Evolutionary conservation across 225 moss, liverwort and hornwort species (phyloP).

Genomic region (Straminergon stramineum): DNA sequence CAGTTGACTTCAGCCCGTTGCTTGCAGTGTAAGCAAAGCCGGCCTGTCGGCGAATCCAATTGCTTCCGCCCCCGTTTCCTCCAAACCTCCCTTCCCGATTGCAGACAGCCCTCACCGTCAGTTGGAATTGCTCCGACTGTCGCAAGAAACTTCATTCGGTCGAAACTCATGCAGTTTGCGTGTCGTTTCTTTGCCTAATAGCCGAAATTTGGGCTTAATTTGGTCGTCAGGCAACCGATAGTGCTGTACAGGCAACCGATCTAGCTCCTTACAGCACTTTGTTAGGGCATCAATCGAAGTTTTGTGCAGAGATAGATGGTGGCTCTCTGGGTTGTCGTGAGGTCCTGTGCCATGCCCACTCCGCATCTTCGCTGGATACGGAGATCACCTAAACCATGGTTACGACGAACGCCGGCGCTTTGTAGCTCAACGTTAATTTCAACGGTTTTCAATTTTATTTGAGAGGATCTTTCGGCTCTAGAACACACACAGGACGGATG

Average conservation of each 20-base stretch:
- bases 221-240: neutral
- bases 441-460: neutral
- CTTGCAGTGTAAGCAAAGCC: neutral
- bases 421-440: neutral
- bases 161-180: no score
- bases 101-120: neutral
- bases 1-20: neutral
- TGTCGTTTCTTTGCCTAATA: neutral
- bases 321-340: neutral
- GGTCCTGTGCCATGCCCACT: neutral
- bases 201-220: neutral
- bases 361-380: neutral
- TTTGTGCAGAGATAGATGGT: neutral
- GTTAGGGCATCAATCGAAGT: neutral
- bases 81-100: neutral
- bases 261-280: neutral
- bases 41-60: neutral
- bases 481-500: neutral
- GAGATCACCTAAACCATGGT: neutral
- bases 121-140: neutral
- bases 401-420: neutral
- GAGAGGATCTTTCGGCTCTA: neutral
- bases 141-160: neutral
- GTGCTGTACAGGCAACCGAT: no score
- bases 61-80: neutral